Evolutionary conservation across 108 stramenopile species (phyloP).

Genomic region (Pelagomonas calceolata): DNA sequence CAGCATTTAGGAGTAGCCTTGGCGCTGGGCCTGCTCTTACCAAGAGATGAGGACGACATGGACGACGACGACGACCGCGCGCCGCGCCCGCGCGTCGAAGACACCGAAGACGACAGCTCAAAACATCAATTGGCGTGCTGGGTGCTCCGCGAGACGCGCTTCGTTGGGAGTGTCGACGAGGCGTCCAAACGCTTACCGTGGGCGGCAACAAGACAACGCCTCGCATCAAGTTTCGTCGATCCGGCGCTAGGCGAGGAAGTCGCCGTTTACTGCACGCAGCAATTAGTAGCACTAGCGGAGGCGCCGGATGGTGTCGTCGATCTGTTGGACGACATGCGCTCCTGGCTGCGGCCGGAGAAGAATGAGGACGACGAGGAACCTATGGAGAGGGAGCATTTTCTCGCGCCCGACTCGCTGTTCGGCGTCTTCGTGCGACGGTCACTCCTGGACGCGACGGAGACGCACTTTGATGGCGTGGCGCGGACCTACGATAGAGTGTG

Average conservation of each 20-base stretch:
- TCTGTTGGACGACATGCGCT: constrained; percentile 5
- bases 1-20: too few relatives aligned
- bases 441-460: neutral
- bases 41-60: neutral
- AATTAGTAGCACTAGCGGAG: too few relatives aligned
- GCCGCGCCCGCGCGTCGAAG: neutral
- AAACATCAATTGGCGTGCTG: neutral
- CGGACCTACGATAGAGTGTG: constrained; percentile 2
- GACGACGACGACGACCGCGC: constrained; percentile 5
- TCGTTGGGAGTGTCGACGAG: neutral
- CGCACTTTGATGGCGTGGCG: constrained; percentile 4
- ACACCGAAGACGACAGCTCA: neutral
- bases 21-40: too few relatives aligned
- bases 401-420: constrained; percentile 5
- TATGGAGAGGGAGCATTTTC: neutral
- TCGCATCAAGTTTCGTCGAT: too few relatives aligned
- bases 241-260: too few relatives aligned
- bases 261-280: too few relatives aligned
- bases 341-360: neutral
- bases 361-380: neutral
- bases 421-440: constrained; percentile 8
- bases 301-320: constrained; percentile 10
- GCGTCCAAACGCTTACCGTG: too few relatives aligned
- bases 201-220: too few relatives aligned
- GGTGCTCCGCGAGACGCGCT: neutral